Conservation (phyloP, 495 filamentous ascomycete species). For the Xylaria curta region DNA sequence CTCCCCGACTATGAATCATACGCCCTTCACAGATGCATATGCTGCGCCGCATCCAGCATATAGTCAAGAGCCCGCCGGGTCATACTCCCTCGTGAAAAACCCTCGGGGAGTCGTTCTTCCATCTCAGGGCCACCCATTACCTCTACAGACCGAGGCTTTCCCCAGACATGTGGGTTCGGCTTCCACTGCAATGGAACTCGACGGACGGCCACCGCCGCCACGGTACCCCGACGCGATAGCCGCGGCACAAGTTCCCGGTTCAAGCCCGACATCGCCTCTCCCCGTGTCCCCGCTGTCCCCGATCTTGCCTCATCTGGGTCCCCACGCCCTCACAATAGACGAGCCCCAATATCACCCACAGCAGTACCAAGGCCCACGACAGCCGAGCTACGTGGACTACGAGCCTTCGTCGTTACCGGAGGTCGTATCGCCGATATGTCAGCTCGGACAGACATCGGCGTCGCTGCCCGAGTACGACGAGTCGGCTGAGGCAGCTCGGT, state of each 20-base stretch:
- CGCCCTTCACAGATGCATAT: not conserved
- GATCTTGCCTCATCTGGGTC: not conserved
- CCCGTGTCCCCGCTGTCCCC: constrained; percentile 21
- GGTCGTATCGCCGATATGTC: constrained; percentile 22
- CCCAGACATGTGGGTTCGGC: not conserved
- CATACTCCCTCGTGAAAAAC: not conserved
- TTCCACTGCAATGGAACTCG: not conserved
- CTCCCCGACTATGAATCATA: not conserved
- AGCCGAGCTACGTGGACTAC: not conserved
- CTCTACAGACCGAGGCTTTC: not conserved
- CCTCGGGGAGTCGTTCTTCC: not conserved
- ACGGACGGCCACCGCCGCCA: constrained; percentile 15
- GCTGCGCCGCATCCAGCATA: not conserved
- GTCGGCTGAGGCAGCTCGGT: constrained; percentile 7
- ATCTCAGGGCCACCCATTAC: not conserved
- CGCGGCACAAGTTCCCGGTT: not conserved
- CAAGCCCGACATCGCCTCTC: constrained; percentile 20
- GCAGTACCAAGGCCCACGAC: not conserved
- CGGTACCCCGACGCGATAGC: constrained; percentile 14
- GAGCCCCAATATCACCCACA: constrained; percentile 5
- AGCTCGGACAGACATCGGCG: constrained; percentile 22
- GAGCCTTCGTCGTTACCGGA: not conserved
- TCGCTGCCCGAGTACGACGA: constrained; percentile 23
- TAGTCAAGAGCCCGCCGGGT: not conserved
- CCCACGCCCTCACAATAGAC: not conserved